Evolutionary conservation across 805 yeast genomes (phyloP).

Genomic region (Hanseniaspora meyeri): DNA sequence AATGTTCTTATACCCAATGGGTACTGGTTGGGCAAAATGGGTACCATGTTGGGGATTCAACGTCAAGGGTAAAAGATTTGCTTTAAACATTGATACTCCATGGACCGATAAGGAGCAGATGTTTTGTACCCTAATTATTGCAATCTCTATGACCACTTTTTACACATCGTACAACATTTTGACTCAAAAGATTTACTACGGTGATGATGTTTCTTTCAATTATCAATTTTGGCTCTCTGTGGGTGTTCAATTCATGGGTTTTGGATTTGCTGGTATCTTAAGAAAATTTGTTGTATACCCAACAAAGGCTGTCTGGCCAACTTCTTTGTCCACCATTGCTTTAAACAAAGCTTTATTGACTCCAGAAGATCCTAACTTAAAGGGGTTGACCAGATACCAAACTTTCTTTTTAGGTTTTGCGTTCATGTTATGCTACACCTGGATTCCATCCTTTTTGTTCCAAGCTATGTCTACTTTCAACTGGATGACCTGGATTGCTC

Average conservation of each 20-base stretch:
- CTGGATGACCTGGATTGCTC: slow-evolving; percentile 29
- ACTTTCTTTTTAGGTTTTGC: slow-evolving; percentile 36
- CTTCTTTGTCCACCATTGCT: slow-evolving; percentile 45
- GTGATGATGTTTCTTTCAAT: slow-evolving; percentile 30
- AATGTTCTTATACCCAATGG: slow-evolving; percentile 36
- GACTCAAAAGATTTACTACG: slow-evolving; percentile 26
- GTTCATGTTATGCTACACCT: slow-evolving; percentile 44
- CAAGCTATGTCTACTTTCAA: slow-evolving; percentile 50
- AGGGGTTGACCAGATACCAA: slow-evolving; percentile 32
- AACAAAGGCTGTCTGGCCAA: slow-evolving; percentile 52
- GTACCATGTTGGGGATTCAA: slow-evolving; percentile 38
- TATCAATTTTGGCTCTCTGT: slow-evolving; percentile 40
- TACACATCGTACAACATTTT: slow-evolving; percentile 31
- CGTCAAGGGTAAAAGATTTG: slow-evolving; percentile 30
- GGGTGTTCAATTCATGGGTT: slow-evolving; percentile 54
- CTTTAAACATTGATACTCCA: slow-evolving; percentile 46
- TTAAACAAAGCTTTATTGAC: slow-evolving; percentile 41
- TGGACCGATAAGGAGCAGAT: slow-evolving; percentile 56
- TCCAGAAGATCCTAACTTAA: slow-evolving; percentile 26
- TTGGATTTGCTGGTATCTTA: slow-evolving; percentile 52
- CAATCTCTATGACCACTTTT: slow-evolving; percentile 29
- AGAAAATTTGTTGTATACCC: slow-evolving; percentile 50
- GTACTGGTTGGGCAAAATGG: slow-evolving; percentile 30
- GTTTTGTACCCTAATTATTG: slow-evolving; percentile 40
- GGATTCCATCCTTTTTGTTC: slow-evolving; percentile 57